These are phyloP conservation scores for Symbiotaphrina buchneri DNA, from an alignment of 495 filamentous ascomycete genomes.

Conservation along the genomic window DNA sequence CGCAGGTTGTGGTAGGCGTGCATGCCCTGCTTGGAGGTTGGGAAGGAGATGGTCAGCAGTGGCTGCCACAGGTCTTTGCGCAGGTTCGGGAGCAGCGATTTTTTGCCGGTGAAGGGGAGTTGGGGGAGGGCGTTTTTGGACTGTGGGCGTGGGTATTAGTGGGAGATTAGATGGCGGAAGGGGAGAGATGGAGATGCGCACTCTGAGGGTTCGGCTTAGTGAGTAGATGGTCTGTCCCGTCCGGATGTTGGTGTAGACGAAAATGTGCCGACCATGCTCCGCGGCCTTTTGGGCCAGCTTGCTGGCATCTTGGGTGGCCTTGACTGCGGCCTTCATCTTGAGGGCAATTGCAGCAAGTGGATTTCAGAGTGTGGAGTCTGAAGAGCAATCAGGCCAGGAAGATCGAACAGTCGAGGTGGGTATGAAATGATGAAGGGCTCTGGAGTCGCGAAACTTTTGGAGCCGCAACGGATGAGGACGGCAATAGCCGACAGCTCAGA, in stretches of 20 bases:
- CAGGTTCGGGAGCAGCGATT: slow-evolving; percentile 51
- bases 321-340: too few relatives aligned
- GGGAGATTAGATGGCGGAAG: neutral
- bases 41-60: slow-evolving; percentile 53
- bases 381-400: too few relatives aligned
- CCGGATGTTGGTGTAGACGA: slow-evolving; percentile 56
- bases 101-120: slow-evolving; percentile 76
- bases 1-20: slow-evolving; percentile 58
- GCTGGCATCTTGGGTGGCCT: neutral
- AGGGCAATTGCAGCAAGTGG: too few relatives aligned
- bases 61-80: slow-evolving; percentile 88
- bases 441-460: too few relatives aligned
- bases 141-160: slow-evolving; percentile 1
- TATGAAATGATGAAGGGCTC: too few relatives aligned
- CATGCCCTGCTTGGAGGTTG: slow-evolving; percentile 37
- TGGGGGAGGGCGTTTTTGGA: slow-evolving; percentile 52
- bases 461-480: too few relatives aligned
- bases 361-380: neutral
- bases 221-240: slow-evolving; percentile 75
- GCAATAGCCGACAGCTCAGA: too few relatives aligned
- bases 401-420: too few relatives aligned
- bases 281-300: slow-evolving; percentile 6
- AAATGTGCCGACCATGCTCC: slow-evolving; percentile 50
- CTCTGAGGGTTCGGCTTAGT: slow-evolving; percentile 40
- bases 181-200: slow-evolving; percentile 12